A percentile compares a stretch with the other conserved stretches of the same genome.
phyloP scores from a whole-genome alignment of 2,329 filamentous ascomycete species.

The Dissoconium aciculare region DNA sequence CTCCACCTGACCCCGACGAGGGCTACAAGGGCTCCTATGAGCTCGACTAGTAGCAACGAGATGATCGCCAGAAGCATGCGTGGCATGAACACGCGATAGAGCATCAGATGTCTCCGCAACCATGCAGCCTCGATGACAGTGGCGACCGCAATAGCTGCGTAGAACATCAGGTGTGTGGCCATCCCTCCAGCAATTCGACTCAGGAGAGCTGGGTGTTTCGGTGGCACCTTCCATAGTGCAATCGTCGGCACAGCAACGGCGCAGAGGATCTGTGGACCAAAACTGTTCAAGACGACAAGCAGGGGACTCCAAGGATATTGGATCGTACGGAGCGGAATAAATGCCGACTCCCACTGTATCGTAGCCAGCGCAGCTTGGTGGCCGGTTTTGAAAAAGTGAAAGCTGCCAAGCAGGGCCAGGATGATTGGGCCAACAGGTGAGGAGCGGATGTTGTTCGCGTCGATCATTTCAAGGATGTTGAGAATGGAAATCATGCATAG shows the following conservation, averaged over 20 bases:
- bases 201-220: conserved; percentile 49
- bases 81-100: conserved; percentile 86
- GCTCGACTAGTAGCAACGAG: conserved; percentile 60
- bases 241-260: conserved; percentile 65
- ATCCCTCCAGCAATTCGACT: conserved; percentile 56
- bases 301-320: conserved; percentile 82
- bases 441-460: conserved; percentile 45
- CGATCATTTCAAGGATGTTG: conserved; percentile 51
- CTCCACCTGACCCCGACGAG: conserved; percentile 62
- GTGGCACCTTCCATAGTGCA: conserved; percentile 76
- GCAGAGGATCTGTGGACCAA: conserved; percentile 74
- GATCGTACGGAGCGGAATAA: conserved; percentile 70
- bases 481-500: conserved; percentile 81
- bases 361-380: conserved; percentile 77
- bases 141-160: conserved; percentile 65
- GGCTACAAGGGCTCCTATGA: conserved; percentile 56
- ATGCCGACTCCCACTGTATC: conserved; percentile 93
- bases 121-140: conserved; percentile 85
- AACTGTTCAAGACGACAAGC: conserved; percentile 70
- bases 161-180: conserved; percentile 64
- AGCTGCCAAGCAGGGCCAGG: conserved; percentile 76
- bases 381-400: conserved; percentile 95
- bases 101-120: conserved; percentile 82
- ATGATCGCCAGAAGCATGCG: conserved; percentile 71
- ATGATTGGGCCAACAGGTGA: conserved; percentile 70